Percentiles rank a stretch among this genome's conserved stretches.
Evolutionary conservation across 2,329 filamentous ascomycete species (phyloP).

Genomic region (Phaeosphaeria sp.): DNA sequence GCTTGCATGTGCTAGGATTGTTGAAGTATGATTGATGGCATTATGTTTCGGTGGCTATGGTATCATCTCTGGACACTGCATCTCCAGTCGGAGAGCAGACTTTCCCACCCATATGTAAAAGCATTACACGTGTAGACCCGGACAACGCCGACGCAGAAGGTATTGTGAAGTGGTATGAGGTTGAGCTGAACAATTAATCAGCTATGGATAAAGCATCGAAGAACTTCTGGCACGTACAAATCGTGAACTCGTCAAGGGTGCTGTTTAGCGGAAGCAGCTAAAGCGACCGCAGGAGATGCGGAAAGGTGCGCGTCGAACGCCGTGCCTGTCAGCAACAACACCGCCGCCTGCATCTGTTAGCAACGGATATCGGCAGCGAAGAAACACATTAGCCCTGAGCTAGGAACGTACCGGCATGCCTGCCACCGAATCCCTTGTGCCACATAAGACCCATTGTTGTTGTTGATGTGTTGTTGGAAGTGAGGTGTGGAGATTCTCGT

Average conservation of each 20-base stretch:
- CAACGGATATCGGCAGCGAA: slow-evolving; percentile 12
- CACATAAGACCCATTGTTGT: slow-evolving; percentile 55
- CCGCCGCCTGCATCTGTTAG: slow-evolving; percentile 53
- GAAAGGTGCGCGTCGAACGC: slow-evolving; percentile 59
- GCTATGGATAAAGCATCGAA: accelerated
- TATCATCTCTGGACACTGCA: not conserved
- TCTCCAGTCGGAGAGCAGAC: not conserved
- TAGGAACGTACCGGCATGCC: slow-evolving; percentile 48
- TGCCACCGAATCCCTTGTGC: slow-evolving; percentile 55
- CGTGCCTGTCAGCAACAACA: slow-evolving; percentile 60
- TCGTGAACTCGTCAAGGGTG: slow-evolving; percentile 32
- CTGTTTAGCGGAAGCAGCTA: slow-evolving; percentile 60
- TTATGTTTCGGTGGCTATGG: slow-evolving; percentile 18
- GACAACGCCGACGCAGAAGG: slow-evolving; percentile 23
- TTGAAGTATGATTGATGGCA: slow-evolving; percentile 2
- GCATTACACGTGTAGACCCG: not conserved
- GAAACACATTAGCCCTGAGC: slow-evolving; percentile 2
- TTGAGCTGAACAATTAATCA: not conserved
- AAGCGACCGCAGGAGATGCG: slow-evolving; percentile 58
- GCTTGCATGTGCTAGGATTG: too few relatives aligned
- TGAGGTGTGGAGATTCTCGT: not conserved
- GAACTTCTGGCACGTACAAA: slow-evolving; percentile 18
- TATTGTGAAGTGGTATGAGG: slow-evolving; percentile 3
- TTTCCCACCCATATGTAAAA: too few relatives aligned
- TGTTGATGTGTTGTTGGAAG: slow-evolving; percentile 16